These are phyloP conservation scores for Fusarium tupiense DNA, from an alignment of 2,329 filamentous ascomycete genomes.

Conservation along the genomic window DNA sequence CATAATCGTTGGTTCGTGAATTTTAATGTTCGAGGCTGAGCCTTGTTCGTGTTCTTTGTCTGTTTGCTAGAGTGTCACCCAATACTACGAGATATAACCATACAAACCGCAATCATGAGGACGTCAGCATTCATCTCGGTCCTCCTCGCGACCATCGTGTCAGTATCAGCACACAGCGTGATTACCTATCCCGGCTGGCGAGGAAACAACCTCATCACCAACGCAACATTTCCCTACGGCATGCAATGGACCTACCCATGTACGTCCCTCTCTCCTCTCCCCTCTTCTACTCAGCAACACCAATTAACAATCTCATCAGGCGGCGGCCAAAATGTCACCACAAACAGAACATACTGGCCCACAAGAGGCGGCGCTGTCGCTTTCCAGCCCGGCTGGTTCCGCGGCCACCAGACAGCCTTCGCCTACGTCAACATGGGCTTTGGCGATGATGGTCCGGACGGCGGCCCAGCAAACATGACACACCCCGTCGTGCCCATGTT, in stretches of 20 bases:
- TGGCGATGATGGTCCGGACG: conserved; percentile 71
- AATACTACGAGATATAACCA: background rate
- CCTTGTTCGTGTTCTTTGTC: conserved; percentile 6
- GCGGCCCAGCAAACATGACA: conserved; percentile 85
- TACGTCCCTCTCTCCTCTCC: conserved; percentile 58
- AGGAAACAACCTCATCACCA: conserved; percentile 86
- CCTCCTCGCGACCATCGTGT: conserved; percentile 59
- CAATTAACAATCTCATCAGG: conserved; percentile 61
- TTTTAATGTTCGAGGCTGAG: conserved; percentile 33
- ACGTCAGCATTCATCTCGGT: conserved; percentile 55
- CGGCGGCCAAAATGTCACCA: conserved; percentile 80
- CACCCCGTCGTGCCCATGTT: conserved; percentile 83
- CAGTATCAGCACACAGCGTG: conserved; percentile 77
- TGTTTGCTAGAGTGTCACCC: background rate
- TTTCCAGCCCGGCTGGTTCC: conserved; percentile 96
- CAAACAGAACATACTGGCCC: conserved; percentile 93
- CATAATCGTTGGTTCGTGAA: conserved; percentile 13
- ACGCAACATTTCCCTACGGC: conserved; percentile 82
- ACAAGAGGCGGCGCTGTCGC: conserved; percentile 85
- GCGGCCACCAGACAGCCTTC: conserved; percentile 82
- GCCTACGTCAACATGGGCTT: conserved; percentile 93
- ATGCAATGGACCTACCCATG: conserved; percentile 98
- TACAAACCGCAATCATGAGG: conserved; percentile 53
- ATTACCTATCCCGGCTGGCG: conserved; percentile 88
- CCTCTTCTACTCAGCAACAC: background rate